phyloP scores from a whole-genome alignment of 208 protist genomes.

The Wallacemonas collosoma region DNA sequence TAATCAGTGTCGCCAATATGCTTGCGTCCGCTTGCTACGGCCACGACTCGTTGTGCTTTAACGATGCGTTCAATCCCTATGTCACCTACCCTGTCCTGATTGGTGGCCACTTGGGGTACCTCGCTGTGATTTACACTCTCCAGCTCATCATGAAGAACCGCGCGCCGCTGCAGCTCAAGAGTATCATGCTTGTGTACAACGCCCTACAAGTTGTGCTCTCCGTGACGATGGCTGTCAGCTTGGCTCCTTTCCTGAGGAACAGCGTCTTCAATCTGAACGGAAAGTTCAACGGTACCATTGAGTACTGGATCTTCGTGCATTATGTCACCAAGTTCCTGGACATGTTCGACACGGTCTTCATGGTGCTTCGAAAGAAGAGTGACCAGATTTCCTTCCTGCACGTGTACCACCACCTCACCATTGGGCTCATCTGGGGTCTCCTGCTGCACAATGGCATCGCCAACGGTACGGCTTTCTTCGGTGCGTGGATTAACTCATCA shows the following conservation, averaged over 20 bases:
- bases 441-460: slow-evolving; percentile 83
- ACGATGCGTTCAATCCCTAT: slow-evolving; percentile 51
- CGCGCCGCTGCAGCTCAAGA: slow-evolving; percentile 42
- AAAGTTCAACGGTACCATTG: slow-evolving; percentile 60
- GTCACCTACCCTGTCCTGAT: slow-evolving; percentile 60
- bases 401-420: slow-evolving; percentile 91
- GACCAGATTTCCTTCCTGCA: slow-evolving; percentile 90
- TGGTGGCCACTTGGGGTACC: slow-evolving; percentile 61
- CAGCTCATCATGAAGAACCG: slow-evolving; percentile 57
- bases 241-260: slow-evolving; percentile 45
- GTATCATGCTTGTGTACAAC: slow-evolving; percentile 89
- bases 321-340: slow-evolving; percentile 90
- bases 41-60: slow-evolving; percentile 73
- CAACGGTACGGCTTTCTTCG: slow-evolving; percentile 89
- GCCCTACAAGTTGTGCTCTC: slow-evolving; percentile 73
- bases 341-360: slow-evolving; percentile 90
- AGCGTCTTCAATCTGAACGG: slow-evolving; percentile 82
- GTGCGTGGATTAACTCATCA: slow-evolving; percentile 87
- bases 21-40: slow-evolving; percentile 34
- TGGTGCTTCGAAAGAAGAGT: slow-evolving; percentile 89
- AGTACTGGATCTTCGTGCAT: slow-evolving; percentile 89
- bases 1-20: background rate
- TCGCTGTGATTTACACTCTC: slow-evolving; percentile 52
- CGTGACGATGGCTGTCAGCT: slow-evolving; percentile 72
- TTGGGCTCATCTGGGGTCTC: slow-evolving; percentile 87